Conservation (phyloP, 1,284 basidiomycete genomes). For the Porodaedalea pini region DNA sequence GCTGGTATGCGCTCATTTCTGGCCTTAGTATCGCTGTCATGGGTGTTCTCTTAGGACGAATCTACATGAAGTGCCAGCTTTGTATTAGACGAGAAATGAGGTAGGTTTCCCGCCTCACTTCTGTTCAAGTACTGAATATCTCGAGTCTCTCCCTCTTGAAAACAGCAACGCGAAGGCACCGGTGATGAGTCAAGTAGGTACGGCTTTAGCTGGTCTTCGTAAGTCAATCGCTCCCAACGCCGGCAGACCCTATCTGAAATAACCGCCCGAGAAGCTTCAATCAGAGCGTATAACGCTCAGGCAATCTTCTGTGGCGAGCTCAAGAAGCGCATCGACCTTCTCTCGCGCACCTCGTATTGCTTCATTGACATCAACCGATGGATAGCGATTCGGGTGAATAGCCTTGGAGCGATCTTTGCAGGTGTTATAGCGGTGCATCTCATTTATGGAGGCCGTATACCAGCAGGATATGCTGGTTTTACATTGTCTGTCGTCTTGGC, state of each 20-base stretch:
- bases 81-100: conserved; percentile 19
- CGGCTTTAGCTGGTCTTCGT: conserved; percentile 38
- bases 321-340: conserved; percentile 23
- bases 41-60: conserved; percentile 14
- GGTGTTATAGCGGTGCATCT: conserved; percentile 22
- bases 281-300: conserved; percentile 28
- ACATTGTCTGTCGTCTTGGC: conserved; percentile 19
- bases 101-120: conserved; percentile 29
- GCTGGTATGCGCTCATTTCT: conserved; percentile 17
- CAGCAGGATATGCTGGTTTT: conserved; percentile 22
- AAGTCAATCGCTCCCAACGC: background rate
- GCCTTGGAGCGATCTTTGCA: conserved; percentile 21
- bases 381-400: conserved; percentile 21
- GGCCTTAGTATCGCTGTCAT: conserved; percentile 17
- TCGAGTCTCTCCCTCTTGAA: conserved; percentile 39
- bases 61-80: conserved; percentile 29
- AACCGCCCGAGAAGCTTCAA: conserved; percentile 28
- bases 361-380: conserved; percentile 26
- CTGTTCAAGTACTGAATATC: conserved; percentile 32
- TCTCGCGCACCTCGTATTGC: conserved; percentile 21
- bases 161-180: conserved; percentile 39
- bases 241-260: background rate
- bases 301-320: conserved; percentile 20
- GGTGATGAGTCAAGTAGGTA: conserved; percentile 42
- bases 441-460: conserved; percentile 18